Evolutionary conservation across 202 grass and related monocot species (phyloP).

Genomic region (Carex sylvatica): DNA sequence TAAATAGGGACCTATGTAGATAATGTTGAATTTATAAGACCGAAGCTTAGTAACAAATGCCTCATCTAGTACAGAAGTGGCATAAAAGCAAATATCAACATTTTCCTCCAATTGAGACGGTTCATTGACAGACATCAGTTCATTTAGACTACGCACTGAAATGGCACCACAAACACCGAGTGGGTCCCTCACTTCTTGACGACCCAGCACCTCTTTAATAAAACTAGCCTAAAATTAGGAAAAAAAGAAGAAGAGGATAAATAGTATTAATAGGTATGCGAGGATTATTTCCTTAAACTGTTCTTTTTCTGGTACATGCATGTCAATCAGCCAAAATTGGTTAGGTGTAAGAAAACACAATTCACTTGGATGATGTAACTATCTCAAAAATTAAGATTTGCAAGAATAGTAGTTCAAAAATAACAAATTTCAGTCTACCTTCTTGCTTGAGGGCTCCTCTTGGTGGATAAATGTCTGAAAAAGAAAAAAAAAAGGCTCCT

Average conservation of each 20-base stretch:
- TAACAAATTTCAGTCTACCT: slow-evolving; percentile 46
- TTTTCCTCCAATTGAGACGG: neutral
- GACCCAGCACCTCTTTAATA: slow-evolving; percentile 40
- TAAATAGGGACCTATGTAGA: slow-evolving; percentile 53
- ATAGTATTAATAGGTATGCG: neutral
- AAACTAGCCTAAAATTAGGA: slow-evolving; percentile 59
- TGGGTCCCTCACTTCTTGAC: slow-evolving; percentile 32
- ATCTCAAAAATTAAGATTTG: neutral
- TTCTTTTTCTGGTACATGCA: neutral
- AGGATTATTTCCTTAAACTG: neutral
- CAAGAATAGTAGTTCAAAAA: neutral
- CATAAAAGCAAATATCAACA: slow-evolving; percentile 51
- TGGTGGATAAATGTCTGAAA: slow-evolving; percentile 59
- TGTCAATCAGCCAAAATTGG: neutral
- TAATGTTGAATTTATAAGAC: slow-evolving; percentile 45
- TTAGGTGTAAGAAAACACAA: neutral
- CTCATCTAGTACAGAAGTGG: slow-evolving; percentile 51
- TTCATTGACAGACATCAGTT: slow-evolving; percentile 8
- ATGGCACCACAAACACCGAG: slow-evolving; percentile 15
- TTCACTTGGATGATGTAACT: neutral
- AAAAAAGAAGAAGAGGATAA: neutral
- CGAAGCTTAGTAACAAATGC: slow-evolving; percentile 42
- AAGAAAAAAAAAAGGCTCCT: neutral
- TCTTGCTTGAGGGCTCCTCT: slow-evolving; percentile 34
- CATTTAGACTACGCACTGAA: slow-evolving; percentile 7